Conservation (phyloP, 257 asterid species). For the Lantana camara region DNA sequence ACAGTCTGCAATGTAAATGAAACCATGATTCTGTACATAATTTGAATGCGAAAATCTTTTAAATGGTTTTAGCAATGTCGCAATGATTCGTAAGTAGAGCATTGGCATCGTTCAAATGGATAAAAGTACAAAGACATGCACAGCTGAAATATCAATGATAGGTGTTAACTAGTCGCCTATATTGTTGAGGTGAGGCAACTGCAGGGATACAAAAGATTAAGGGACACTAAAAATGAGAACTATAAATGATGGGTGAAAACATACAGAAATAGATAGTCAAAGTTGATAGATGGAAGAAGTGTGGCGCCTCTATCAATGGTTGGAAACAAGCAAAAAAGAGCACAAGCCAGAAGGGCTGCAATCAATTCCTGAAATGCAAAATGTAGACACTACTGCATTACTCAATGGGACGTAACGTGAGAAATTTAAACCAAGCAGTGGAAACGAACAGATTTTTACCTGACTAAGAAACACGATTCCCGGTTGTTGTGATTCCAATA, state of each 20-base stretch:
- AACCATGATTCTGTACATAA: neutral
- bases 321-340: constrained; percentile 90
- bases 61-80: constrained; percentile 2
- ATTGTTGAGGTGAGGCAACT: neutral
- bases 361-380: constrained; percentile 72
- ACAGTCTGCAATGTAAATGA: neutral
- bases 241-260: constrained; percentile 36
- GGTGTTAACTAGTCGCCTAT: neutral
- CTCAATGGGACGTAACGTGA: neutral
- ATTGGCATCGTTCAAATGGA: neutral
- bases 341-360: constrained; percentile 82
- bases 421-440: neutral
- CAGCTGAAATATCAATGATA: constrained; percentile 7
- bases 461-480: constrained; percentile 80
- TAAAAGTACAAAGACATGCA: neutral
- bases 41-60: neutral
- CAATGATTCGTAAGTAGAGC: constrained; percentile 3
- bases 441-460: constrained; percentile 37
- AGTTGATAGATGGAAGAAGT: constrained; percentile 79
- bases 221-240: constrained; percentile 1
- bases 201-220: neutral
- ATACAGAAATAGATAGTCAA: constrained; percentile 77
- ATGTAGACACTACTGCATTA: neutral
- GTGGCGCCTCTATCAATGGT: constrained; percentile 63
- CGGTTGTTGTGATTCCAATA: constrained; percentile 68